Percentiles rank a stretch among this genome's conserved stretches.
Conservation (phyloP, 1,284 basidiomycete genomes). For the Cryptococcus sp. region DNA sequence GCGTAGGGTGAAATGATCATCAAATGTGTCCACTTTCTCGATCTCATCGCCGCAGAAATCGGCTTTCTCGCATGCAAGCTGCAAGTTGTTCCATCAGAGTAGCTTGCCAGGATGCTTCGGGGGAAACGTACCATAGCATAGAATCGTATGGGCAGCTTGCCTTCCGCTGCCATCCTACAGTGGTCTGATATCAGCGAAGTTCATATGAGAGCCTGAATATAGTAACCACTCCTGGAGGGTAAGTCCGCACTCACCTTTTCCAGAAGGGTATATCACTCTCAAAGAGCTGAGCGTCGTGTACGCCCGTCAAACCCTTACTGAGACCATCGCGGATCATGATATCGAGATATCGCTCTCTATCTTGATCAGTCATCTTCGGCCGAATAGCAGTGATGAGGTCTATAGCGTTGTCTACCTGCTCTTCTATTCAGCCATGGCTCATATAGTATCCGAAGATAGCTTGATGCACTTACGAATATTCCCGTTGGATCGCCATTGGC, state of each 20-base stretch:
- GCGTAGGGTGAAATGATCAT: conserved; percentile 67
- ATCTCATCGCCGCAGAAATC: conserved; percentile 68
- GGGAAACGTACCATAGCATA: conserved; percentile 69
- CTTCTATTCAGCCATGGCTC: conserved; percentile 55
- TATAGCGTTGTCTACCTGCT: conserved; percentile 48
- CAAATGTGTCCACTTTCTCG: conserved; percentile 59
- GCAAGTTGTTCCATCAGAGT: neutral
- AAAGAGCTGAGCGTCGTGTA: conserved; percentile 74
- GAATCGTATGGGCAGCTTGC: conserved; percentile 62
- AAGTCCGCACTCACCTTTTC: conserved; percentile 57
- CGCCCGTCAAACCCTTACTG: conserved; percentile 71
- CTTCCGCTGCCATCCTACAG: conserved; percentile 67
- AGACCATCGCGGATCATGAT: conserved; percentile 68
- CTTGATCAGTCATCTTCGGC: conserved; percentile 64
- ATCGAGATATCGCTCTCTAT: conserved; percentile 65
- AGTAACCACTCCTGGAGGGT: too few species aligned
- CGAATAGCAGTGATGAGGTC: conserved; percentile 51
- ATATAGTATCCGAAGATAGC: conserved; percentile 43
- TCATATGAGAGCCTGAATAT: too few species aligned
- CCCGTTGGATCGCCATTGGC: conserved; percentile 69
- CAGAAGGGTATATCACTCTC: conserved; percentile 65
- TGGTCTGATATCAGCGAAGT: too few species aligned
- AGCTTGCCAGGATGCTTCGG: neutral
- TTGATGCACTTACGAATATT: conserved; percentile 44
- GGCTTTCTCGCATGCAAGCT: conserved; percentile 55